phyloP scores from a whole-genome alignment of 2,329 filamentous ascomycete species.

The Stachybotrys elegans region DNA sequence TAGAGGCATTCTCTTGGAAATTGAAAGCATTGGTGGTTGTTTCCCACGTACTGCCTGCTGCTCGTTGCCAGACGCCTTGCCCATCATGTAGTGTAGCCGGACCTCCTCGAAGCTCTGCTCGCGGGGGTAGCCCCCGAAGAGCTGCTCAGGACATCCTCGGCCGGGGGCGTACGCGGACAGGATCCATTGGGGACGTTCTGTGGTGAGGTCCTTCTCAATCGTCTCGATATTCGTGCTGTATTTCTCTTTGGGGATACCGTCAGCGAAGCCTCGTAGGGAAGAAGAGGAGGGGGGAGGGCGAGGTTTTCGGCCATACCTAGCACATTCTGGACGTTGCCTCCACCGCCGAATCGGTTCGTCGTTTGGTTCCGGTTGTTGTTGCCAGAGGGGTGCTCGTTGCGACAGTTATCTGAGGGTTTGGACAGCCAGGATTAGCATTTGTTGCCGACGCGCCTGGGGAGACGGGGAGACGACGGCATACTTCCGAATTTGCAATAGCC shows the following conservation, averaged over 20 bases:
- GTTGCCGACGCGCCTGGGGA: too few relatives aligned
- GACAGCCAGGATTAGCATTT: too few relatives aligned
- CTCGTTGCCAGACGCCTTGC: slow-evolving; percentile 54
- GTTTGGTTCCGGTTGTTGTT: slow-evolving; percentile 26
- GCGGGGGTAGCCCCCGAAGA: slow-evolving; percentile 73
- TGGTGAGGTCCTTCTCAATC: slow-evolving; percentile 62
- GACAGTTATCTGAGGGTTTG: slow-evolving; percentile 52
- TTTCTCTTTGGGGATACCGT: slow-evolving; percentile 22
- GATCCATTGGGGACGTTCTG: slow-evolving; percentile 76
- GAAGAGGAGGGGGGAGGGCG: too few relatives aligned
- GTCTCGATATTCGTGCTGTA: slow-evolving; percentile 52
- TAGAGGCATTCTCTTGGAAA: too few relatives aligned
- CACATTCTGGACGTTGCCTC: slow-evolving; percentile 16
- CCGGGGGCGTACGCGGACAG: slow-evolving; percentile 82
- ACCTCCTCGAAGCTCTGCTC: slow-evolving; percentile 91
- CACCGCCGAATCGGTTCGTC: slow-evolving; percentile 52
- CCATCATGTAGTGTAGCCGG: slow-evolving; percentile 64
- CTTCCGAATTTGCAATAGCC: slow-evolving; percentile 49
- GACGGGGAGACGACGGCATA: too few relatives aligned
- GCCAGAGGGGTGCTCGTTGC: slow-evolving; percentile 48
- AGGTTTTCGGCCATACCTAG: slow-evolving; percentile 17
- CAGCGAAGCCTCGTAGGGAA: background rate
- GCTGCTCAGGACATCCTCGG: slow-evolving; percentile 68
- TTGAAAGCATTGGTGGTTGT: slow-evolving; percentile 4
- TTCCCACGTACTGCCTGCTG: slow-evolving; percentile 41